A percentile compares a stretch with the other conserved stretches of the same genome.
phyloP scores from a whole-genome alignment of 805 yeast species.

The Scheffersomyces coipomensis region DNA sequence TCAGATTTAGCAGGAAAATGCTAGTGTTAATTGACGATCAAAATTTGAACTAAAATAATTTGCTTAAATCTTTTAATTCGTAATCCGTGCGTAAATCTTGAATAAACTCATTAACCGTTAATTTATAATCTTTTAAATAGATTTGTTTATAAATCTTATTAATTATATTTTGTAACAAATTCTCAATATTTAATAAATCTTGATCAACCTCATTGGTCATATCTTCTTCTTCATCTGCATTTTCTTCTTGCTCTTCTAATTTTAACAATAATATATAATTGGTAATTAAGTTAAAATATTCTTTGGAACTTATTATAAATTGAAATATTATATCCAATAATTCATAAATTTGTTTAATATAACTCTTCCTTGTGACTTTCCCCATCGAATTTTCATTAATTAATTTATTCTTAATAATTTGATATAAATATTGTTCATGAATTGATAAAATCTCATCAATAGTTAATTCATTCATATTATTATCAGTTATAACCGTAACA shows the following conservation, averaged over 20 bases:
- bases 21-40: too few relatives aligned
- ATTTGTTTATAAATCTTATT: constrained; percentile 36
- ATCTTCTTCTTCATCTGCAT: constrained; percentile 6
- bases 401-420: constrained; percentile 29
- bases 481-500: constrained; percentile 5
- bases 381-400: constrained; percentile 31
- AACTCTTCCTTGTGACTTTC: constrained; percentile 23
- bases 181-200: constrained; percentile 26
- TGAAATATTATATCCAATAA: constrained; percentile 28
- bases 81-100: constrained; percentile 55
- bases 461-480: constrained; percentile 29
- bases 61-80: constrained; percentile 43
- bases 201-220: constrained; percentile 19
- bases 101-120: constrained; percentile 39
- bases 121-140: constrained; percentile 44
- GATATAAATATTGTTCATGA: constrained; percentile 30
- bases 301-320: constrained; percentile 34
- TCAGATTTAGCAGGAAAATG: too few relatives aligned
- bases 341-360: constrained; percentile 30
- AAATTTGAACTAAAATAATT: constrained; percentile 8
- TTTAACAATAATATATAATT: constrained; percentile 28
- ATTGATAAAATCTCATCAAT: constrained; percentile 48
- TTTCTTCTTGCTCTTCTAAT: constrained; percentile 15
- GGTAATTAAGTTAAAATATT: constrained; percentile 25
- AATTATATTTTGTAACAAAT: constrained; percentile 33